Evolutionary conservation across 495 filamentous ascomycete species (phyloP), one percentile per base, ranked within the genome.

Genomic region (Bathelium albidoporum): DNA sequence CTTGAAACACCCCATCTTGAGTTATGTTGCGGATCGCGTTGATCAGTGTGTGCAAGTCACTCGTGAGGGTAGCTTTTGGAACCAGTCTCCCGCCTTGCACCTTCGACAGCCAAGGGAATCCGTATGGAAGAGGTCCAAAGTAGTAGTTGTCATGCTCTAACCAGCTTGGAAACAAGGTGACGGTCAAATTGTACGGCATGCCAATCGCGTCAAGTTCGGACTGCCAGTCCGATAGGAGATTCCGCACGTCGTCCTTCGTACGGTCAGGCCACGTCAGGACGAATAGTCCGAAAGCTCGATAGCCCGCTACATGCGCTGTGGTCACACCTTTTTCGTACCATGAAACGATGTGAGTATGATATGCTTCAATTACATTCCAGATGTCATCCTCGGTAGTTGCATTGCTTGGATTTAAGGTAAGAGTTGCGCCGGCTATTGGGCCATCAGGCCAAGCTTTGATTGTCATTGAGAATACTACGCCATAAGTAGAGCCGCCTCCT

Each of bases 401-500:
- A 20, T 5, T 49, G 11, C 11, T 49, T 18, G 20, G 11, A 22
- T 49, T 32, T 24, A 67, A 67, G 1, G 65, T 64, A 18, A 67
- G 10, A 22, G 64, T 64, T 41, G 62, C 44, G 2, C 26, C 59
- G 43, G 62, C 49, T 20, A 59, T 64, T 22, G 34, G 55, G 2
- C 49, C 53, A 45, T 68, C 66, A 5, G 55, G 59, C 31, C 62
- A 59, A 18, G 49, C 63, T 28, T 63, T 62, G 2, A 52, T 28
- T 26, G 44, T 60, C 28, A 65, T 49, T 1, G 63, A 65, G 28
- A 62, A 5, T 3, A 53, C 36, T 12, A 58, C 1, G 12, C 61
- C 69, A 55, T 63, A 71, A 16, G 69, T 71, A n/a, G 64, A 62
- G 16, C 69, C 69, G 18, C 69, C 69, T 12, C 69, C 69, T 29